Conservation (phyloP, 2,329 filamentous ascomycete genomes). For the Fusarium aywerte region DNA sequence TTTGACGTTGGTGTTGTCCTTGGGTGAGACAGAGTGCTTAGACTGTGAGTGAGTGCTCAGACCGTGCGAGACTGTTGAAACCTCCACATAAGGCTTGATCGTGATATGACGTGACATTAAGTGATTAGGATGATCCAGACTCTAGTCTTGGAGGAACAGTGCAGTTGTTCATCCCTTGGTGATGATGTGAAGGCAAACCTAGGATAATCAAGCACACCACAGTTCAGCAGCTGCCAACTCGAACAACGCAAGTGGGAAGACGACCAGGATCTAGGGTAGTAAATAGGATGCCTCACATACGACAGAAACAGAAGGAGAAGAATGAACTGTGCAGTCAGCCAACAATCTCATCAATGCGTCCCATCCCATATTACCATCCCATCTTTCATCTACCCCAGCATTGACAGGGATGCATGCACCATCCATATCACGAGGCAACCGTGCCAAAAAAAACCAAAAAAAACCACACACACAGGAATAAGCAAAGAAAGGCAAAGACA, state of each 20-base stretch:
- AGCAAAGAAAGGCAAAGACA: background rate
- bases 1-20: background rate
- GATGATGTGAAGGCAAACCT: conserved; percentile 4
- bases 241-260: conserved; percentile 19
- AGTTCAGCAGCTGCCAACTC: conserved; percentile 17
- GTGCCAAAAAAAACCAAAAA: background rate
- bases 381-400: conserved; percentile 16
- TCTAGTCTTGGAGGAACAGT: conserved; percentile 1
- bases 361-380: background rate
- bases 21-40: background rate
- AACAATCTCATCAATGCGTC: conserved; percentile 16
- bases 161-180: background rate
- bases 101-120: conserved; percentile 21
- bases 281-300: conserved; percentile 25
- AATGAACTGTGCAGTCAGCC: background rate
- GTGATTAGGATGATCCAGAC: conserved; percentile 8
- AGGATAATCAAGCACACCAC: background rate
- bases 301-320: conserved; percentile 26
- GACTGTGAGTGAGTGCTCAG: background rate
- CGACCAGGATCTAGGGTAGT: conserved; percentile 12
- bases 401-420: conserved; percentile 8
- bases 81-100: conserved; percentile 5
- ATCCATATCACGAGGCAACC: conserved; percentile 12
- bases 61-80: background rate
- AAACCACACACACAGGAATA: background rate